Conservation (phyloP, 1,139 yeast species). For the Yamadazyma epiphylla region DNA sequence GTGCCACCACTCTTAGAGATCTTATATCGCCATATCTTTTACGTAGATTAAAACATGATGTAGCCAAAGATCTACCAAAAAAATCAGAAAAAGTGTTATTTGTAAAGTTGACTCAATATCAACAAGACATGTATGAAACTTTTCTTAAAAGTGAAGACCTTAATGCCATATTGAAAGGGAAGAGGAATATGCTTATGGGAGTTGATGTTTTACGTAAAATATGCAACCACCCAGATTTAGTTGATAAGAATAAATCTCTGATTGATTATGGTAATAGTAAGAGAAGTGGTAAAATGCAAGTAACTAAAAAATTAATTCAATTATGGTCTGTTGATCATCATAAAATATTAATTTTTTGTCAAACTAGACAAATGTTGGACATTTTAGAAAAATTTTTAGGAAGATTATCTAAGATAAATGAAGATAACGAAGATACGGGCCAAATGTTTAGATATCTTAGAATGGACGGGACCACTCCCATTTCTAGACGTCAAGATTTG, state of each 20-base stretch:
- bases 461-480: conserved; percentile 95
- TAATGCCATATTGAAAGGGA: conserved; percentile 68
- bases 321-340: conserved; percentile 79
- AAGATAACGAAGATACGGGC: conserved; percentile 10
- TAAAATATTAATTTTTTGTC: conserved; percentile 80
- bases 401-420: conserved; percentile 31
- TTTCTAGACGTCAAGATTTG: conserved; percentile 65
- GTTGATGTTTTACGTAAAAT: conserved; percentile 87
- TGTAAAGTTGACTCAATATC: conserved; percentile 77
- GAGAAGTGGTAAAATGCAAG: conserved; percentile 90
- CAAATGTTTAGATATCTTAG: conserved; percentile 51
- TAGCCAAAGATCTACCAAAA: conserved; percentile 93
- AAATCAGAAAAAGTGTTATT: conserved; percentile 92
- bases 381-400: conserved; percentile 65
- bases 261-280: conserved; percentile 60
- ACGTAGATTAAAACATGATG: conserved; percentile 86
- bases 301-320: conserved; percentile 67
- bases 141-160: conserved; percentile 78
- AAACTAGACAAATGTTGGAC: conserved; percentile 90
- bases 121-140: conserved; percentile 66
- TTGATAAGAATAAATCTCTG: conserved; percentile 39
- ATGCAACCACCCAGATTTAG: conserved; percentile 93
- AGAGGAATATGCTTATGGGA: conserved; percentile 79
- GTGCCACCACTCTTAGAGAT: conserved; percentile 88
- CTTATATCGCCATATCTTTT: conserved; percentile 84